Percentiles rank a stretch among this genome's conserved stretches.
Evolutionary conservation across 208 protist genomes (phyloP).

Genomic region (Angomonas ambiguus): DNA sequence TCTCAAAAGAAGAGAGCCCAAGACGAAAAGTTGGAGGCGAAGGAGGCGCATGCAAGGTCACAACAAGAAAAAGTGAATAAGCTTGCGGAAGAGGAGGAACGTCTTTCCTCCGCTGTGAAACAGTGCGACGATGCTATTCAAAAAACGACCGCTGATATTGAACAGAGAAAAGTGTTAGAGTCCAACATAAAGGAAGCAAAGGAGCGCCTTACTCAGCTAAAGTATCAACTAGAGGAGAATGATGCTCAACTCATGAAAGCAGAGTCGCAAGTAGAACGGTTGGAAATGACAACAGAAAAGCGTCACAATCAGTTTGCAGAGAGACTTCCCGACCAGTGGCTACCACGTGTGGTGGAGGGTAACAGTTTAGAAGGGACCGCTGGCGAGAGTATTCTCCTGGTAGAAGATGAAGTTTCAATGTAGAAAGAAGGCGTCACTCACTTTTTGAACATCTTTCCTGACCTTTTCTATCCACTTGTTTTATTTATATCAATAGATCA

Average conservation of each 20-base stretch:
- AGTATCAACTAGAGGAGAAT: slow-evolving; percentile 69
- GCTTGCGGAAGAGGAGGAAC: slow-evolving; percentile 60
- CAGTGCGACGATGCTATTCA: slow-evolving; percentile 33
- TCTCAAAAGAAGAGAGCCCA: slow-evolving; percentile 43
- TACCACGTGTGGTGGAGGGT: slow-evolving; percentile 43
- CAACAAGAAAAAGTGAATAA: slow-evolving; percentile 43
- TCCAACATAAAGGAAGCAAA: slow-evolving; percentile 28
- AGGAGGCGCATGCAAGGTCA: slow-evolving; percentile 43
- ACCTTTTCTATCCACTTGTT: not conserved
- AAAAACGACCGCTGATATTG: slow-evolving; percentile 36
- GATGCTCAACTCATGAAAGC: slow-evolving; percentile 67
- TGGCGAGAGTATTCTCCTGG: slow-evolving; percentile 75
- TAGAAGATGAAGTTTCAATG: slow-evolving; percentile 41
- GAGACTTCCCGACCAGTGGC: slow-evolving; percentile 37
- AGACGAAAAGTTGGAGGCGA: slow-evolving; percentile 66
- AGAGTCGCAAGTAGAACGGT: slow-evolving; percentile 50
- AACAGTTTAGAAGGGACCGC: slow-evolving; percentile 54
- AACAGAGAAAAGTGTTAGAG: slow-evolving; percentile 42
- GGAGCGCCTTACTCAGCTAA: slow-evolving; percentile 46
- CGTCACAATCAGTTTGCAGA: slow-evolving; percentile 56
- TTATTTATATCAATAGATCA: not conserved
- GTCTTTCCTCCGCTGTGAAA: slow-evolving; percentile 29
- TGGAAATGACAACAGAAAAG: slow-evolving; percentile 58
- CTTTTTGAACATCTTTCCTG: not conserved
- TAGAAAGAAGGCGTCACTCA: not conserved